Conservation (phyloP, 2,329 filamentous ascomycete genomes). For the Pochonia chlamydosporia region DNA sequence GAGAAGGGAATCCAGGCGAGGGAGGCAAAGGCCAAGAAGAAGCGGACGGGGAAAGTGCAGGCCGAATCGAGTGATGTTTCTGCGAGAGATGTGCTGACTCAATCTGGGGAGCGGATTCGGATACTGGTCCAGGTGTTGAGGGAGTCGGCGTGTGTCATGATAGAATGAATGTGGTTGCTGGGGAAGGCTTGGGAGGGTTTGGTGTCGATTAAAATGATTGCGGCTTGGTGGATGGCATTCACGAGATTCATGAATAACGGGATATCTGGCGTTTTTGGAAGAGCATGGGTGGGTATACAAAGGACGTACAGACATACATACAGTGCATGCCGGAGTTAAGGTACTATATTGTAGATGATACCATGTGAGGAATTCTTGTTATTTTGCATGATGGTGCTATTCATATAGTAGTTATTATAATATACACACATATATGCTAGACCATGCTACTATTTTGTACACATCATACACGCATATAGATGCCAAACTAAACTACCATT, state of each 20-base stretch:
- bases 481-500: neutral
- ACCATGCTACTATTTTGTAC: neutral
- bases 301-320: neutral
- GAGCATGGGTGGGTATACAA: too few relatives aligned
- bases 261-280: neutral
- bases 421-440: neutral
- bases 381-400: neutral
- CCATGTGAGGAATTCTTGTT: neutral
- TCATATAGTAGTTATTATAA: too few relatives aligned
- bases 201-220: neutral
- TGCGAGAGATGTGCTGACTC: constrained; percentile 37
- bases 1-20: constrained; percentile 43
- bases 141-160: constrained; percentile 12
- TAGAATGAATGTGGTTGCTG: constrained; percentile 4
- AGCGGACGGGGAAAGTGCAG: constrained; percentile 27
- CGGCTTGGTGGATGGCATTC: neutral
- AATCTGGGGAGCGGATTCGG: constrained; percentile 38
- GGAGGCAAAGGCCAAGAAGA: constrained; percentile 38
- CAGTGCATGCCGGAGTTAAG: neutral
- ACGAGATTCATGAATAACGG: neutral
- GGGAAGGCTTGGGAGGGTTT: neutral
- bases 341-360: neutral
- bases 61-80: constrained; percentile 30
- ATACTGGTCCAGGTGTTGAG: constrained; percentile 31
- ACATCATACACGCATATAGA: neutral